A percentile compares a stretch with the other conserved stretches of the same genome.
Evolutionary conservation across 1,284 basidiomycete species (phyloP).

Genomic region (Pseudozyma sp.): DNA sequence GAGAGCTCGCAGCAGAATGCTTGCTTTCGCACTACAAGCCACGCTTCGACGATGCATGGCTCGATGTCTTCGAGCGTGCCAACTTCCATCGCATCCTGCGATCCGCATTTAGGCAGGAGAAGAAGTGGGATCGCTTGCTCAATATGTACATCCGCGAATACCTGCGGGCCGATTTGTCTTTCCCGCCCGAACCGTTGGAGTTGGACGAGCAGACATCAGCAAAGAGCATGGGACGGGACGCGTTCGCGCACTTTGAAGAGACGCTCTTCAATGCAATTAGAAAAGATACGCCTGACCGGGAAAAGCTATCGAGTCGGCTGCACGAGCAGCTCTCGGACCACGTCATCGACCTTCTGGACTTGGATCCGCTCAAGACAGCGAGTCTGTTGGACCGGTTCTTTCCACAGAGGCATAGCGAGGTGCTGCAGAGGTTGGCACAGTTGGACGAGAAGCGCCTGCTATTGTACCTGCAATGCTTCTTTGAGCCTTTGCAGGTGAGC

Average conservation of each 20-base stretch:
- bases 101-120: slow-evolving; percentile 80
- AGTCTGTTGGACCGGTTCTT: slow-evolving; percentile 78
- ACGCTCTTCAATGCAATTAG: slow-evolving; percentile 39
- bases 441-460: slow-evolving; percentile 75
- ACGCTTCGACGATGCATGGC: slow-evolving; percentile 78
- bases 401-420: slow-evolving; percentile 74
- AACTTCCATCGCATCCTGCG: slow-evolving; percentile 91
- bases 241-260: slow-evolving; percentile 47
- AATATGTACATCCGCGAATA: slow-evolving; percentile 34
- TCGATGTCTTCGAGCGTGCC: slow-evolving; percentile 81
- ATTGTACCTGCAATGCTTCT: slow-evolving; percentile 81
- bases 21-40: slow-evolving; percentile 93
- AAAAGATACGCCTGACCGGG: slow-evolving; percentile 10
- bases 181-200: not conserved
- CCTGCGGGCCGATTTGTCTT: slow-evolving; percentile 10
- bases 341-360: slow-evolving; percentile 73
- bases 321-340: slow-evolving; percentile 43
- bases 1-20: slow-evolving; percentile 93
- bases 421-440: slow-evolving; percentile 65
- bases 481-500: slow-evolving; percentile 74
- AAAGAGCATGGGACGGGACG: slow-evolving; percentile 13
- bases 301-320: slow-evolving; percentile 22
- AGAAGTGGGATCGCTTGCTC: slow-evolving; percentile 76
- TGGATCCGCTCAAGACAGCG: slow-evolving; percentile 78
- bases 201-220: not conserved